A percentile compares a stretch with the other conserved stretches of the same genome.
Conservation (phyloP, 2,329 filamentous ascomycete species). For the Xylaria sp. region DNA sequence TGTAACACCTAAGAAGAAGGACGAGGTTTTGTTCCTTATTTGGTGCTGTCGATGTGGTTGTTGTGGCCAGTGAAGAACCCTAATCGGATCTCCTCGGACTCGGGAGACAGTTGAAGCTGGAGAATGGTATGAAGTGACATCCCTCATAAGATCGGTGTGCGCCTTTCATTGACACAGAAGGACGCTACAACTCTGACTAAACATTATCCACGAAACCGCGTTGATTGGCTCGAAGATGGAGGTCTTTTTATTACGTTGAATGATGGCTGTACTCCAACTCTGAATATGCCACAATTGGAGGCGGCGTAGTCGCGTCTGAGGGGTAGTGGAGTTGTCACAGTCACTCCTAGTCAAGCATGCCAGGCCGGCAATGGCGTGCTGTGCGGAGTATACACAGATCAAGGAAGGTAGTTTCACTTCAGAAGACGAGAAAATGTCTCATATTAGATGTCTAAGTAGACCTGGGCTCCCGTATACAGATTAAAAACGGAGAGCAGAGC, state of each 20-base stretch:
- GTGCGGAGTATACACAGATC: not conserved
- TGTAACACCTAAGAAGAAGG: not conserved
- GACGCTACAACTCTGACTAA: not conserved
- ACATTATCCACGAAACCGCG: not conserved
- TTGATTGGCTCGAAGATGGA: not conserved
- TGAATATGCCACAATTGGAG: not conserved
- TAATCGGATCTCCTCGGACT: slow-evolving; percentile 4
- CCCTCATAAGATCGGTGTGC: not conserved
- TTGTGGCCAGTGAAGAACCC: not conserved
- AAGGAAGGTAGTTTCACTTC: not conserved
- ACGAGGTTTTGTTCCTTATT: not conserved
- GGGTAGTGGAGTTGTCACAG: slow-evolving; percentile 10
- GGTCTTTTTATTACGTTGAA: not conserved
- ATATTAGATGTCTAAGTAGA: not conserved
- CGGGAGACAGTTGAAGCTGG: not conserved
- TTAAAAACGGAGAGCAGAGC: not conserved
- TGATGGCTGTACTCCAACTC: slow-evolving; percentile 5
- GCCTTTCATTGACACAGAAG: not conserved
- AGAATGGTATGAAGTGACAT: not conserved
- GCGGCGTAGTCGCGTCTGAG: not conserved
- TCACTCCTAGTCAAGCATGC: not conserved
- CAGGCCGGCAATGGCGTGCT: not conserved
- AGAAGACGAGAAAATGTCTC: not conserved
- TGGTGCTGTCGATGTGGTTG: slow-evolving; percentile 8
- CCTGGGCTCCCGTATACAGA: not conserved